Evolutionary conservation across 78 protist genomes (phyloP), one percentile per base, ranked within the genome.

Genomic region (Acrasis kona): DNA sequence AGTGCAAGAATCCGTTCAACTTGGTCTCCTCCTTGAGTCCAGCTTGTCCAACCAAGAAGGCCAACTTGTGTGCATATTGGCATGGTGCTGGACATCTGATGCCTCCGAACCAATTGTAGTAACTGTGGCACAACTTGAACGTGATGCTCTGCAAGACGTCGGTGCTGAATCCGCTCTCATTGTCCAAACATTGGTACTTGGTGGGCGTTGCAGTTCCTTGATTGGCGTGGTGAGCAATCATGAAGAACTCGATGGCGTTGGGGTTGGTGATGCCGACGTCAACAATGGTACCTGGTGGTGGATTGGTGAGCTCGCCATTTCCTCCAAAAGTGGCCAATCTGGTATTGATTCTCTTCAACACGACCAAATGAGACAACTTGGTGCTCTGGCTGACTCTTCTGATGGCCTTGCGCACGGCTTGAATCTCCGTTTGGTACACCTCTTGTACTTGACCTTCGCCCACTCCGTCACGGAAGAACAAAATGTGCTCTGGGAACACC

Each of bases 391-490:
- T 2, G n/a, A 78, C 29, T 0, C 65, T n/a, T 2, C 19, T 50
- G 61, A 50, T n/a, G 19, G 34, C 19, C 19, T 50, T 50, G 19
- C 19, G 34, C 19, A 50, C 19, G 19, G 34, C 61, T 50, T 19
- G 34, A 67, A 10, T 65, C 27, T 72, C 57, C 10, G 27, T 72
- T 10, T 10, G 65, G 65, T 65, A 10, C 10, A 41, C 10, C 78
- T 83, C 2, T 36, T 38, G 6, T 81, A 84, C 76, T 41, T 67
- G 65, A 41, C 88, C 88, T 50, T 84, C 88, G 0, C 87, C 85
- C 12, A 84, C 88, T 75, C 88, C 88, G 58, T 84, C 88, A 30
- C 88, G 78, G 58, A 72, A 84, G n/a, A 84, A 81, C 32, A 84
- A 58, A 0, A 84, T 70, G 8, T 41, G 0, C 40, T 74, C 70